Conservation (phyloP, 441 rosid species). For the Jatropha podagrica region DNA sequence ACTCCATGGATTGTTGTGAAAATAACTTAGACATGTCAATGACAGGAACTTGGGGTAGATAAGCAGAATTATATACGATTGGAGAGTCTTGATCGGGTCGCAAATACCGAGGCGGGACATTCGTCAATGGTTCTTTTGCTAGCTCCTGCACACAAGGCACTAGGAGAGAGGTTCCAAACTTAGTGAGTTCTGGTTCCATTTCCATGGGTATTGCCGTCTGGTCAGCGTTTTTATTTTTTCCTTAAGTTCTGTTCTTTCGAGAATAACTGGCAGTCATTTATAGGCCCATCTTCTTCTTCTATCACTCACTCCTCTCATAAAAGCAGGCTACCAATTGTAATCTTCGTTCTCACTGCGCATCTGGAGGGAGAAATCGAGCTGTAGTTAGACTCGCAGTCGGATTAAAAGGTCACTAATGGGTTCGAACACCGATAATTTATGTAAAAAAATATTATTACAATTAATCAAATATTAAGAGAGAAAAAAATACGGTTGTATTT, state of each 20-base stretch:
- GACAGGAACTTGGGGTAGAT: conserved; percentile 25
- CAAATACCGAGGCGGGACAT: conserved; percentile 25
- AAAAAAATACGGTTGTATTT: too few relatives aligned
- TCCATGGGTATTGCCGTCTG: neutral
- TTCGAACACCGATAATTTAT: too few relatives aligned
- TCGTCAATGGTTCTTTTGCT: conserved; percentile 20
- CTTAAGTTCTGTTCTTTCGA: too few relatives aligned
- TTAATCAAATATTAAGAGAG: too few relatives aligned
- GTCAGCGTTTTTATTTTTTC: too few relatives aligned
- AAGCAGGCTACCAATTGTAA: too few relatives aligned
- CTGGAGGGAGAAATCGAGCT: too few relatives aligned
- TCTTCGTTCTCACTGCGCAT: too few relatives aligned
- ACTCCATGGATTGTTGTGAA: conserved; percentile 5
- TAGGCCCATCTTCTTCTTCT: neutral
- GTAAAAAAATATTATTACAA: too few relatives aligned
- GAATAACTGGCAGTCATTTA: neutral
- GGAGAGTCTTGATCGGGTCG: conserved; percentile 26
- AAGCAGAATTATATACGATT: neutral
- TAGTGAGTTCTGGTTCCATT: neutral
- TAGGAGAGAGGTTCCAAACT: conserved; percentile 22
- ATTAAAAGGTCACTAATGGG: too few relatives aligned
- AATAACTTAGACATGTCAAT: conserved; percentile 26
- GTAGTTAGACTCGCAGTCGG: too few relatives aligned
- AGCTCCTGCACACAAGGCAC: conserved; percentile 37
- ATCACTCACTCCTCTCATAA: too few relatives aligned